These are phyloP conservation scores for Sideroxylon spinosum DNA, from an alignment of 179 eudicot genomes.

Conservation along the genomic window DNA sequence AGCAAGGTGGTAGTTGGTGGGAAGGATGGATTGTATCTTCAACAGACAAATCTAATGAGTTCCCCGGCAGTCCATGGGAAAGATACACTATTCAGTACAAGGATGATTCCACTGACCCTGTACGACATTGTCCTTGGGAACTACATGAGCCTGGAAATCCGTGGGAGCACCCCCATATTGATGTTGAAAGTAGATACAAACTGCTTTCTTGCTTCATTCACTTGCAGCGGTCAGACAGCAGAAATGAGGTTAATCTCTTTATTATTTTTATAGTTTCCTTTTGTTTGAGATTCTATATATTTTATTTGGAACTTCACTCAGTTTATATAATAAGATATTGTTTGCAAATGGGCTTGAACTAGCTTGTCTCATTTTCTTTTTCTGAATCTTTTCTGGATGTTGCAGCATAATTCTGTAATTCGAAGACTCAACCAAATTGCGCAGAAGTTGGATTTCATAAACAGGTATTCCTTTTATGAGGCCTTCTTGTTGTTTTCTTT, in stretches of 20 bases:
- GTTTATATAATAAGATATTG: not conserved
- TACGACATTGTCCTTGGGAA: conserved; percentile 88
- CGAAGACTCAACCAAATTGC: conserved; percentile 53
- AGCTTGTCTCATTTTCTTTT: not conserved
- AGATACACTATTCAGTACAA: conserved; percentile 49
- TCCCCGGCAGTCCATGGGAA: conserved; percentile 92
- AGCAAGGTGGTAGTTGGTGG: conserved; percentile 76
- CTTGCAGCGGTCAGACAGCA: conserved; percentile 36
- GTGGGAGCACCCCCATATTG: conserved; percentile 74
- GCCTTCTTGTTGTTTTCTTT: conserved; percentile 4
- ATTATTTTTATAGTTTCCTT: conserved; percentile 2
- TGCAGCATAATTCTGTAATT: conserved; percentile 72
- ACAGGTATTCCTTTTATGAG: conserved; percentile 42
- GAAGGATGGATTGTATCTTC: conserved; percentile 52
- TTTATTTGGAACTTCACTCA: not conserved
- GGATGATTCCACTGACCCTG: conserved; percentile 37
- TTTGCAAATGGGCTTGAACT: not conserved
- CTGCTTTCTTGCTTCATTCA: conserved; percentile 48
- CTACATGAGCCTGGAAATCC: conserved; percentile 53
- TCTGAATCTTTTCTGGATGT: conserved; percentile 14
- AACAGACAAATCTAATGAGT: conserved; percentile 49
- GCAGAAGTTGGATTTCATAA: conserved; percentile 52
- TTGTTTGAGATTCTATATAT: not conserved
- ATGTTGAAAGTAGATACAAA: conserved; percentile 34
- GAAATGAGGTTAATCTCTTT: conserved; percentile 45